phyloP scores from a whole-genome alignment of 345 rosid genomes.

The Barbarea vulgaris region DNA sequence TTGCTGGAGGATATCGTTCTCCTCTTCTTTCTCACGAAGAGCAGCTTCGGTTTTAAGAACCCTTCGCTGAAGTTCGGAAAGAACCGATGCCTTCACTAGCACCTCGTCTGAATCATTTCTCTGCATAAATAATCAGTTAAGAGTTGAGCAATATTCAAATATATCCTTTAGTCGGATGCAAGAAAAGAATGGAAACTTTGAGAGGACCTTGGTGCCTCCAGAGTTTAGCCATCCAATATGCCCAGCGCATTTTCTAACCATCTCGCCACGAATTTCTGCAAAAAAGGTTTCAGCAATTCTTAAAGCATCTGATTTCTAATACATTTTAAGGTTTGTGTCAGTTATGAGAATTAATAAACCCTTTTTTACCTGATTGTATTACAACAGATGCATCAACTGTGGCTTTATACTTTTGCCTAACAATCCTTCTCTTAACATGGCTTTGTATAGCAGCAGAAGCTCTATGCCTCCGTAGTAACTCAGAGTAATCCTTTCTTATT shows the following conservation, averaged over 20 bases:
- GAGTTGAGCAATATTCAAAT: background rate
- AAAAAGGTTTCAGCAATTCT: constrained; percentile 6
- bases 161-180: background rate
- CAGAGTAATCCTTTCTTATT: constrained; percentile 61
- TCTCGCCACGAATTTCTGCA: constrained; percentile 87
- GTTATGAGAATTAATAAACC: background rate
- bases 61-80: constrained; percentile 72
- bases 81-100: constrained; percentile 53
- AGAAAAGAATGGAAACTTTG: constrained; percentile 5
- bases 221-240: constrained; percentile 61
- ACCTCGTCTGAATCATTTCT: constrained; percentile 60
- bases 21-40: constrained; percentile 76
- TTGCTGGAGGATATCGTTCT: constrained; percentile 69
- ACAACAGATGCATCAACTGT: constrained; percentile 58
- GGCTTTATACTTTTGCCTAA: constrained; percentile 47
- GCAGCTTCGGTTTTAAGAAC: constrained; percentile 67
- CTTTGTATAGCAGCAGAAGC: constrained; percentile 83
- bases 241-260: constrained; percentile 88
- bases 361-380: constrained; percentile 71
- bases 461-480: constrained; percentile 62
- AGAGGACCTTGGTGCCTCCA: constrained; percentile 58
- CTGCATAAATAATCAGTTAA: constrained; percentile 39
- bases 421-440: constrained; percentile 53
- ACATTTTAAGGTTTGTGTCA: background rate
- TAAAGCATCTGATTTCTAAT: background rate